Conservation (phyloP, 345 rosid genomes). For the Arabidopsis arenosa region DNA sequence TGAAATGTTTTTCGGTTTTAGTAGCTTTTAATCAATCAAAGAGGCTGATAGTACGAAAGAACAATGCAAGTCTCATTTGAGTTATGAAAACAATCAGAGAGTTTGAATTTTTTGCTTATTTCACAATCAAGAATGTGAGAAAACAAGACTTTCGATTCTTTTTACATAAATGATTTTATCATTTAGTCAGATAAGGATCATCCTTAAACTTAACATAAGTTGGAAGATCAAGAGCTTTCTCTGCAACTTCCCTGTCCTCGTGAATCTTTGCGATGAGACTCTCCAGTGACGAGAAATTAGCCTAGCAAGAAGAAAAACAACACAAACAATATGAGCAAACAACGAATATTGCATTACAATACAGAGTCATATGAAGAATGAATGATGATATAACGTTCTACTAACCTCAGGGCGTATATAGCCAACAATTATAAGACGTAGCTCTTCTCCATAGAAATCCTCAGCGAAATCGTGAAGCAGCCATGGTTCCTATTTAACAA, state of each 20-base stretch:
- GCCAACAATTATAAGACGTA: conserved; percentile 78
- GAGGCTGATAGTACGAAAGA: background rate
- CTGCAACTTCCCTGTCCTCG: conserved; percentile 70
- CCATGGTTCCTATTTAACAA: conserved; percentile 82
- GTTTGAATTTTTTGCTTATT: conserved; percentile 8
- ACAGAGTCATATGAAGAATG: background rate
- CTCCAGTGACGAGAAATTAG: conserved; percentile 77
- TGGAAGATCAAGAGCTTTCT: conserved; percentile 83
- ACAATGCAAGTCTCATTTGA: conserved; percentile 23
- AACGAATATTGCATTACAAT: background rate
- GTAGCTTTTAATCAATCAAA: background rate
- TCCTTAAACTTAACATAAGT: conserved; percentile 58
- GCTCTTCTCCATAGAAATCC: conserved; percentile 90
- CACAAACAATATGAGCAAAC: conserved; percentile 3
- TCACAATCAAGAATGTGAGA: no score
- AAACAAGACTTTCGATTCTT: conserved; percentile 14
- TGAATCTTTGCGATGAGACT: conserved; percentile 74
- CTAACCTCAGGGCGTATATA: conserved; percentile 89
- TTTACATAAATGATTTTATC: conserved; percentile 32
- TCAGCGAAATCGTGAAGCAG: conserved; percentile 79
- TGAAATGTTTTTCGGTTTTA: no score
- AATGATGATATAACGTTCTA: background rate
- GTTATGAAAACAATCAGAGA: conserved; percentile 38
- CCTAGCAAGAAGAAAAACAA: no score
- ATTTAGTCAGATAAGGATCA: conserved; percentile 56